Base-by-base conservation (phyloP, 2,329 filamentous ascomycete species). In the Drechslerella dactyloides region DNA sequence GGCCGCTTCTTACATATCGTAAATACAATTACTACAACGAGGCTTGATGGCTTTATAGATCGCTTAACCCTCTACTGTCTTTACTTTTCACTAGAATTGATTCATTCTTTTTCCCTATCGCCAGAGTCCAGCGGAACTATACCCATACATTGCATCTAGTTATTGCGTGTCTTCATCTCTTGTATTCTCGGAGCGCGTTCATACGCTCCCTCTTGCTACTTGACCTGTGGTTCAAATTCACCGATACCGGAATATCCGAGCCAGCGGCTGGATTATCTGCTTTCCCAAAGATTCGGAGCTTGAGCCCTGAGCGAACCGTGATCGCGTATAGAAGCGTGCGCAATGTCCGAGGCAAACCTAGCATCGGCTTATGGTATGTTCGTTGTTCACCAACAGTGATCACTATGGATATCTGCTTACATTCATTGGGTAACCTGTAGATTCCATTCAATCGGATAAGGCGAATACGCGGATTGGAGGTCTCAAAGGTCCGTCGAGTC, bases 361-460 rank as follows among this genome's bases (percentile, higher is more conserved):
- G 27, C 33, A 23, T 11, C 52, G 15, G 62, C 62, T 60, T 72
- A 72, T 53, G 55, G 68, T 60, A 65, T n/a, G 40, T 53, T 21
- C n/a, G 7, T 21, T 23, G 17, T 56, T 4, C 30, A 23, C 24
- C 23, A 27, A 17, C 35, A 35, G 30, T 51, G n/a, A 7, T 23
- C n/a, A 13, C 17, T 46, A n/a, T n/a, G 15, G 30, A 23, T 46
- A 7, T 35, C 17, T 24, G 23, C 40, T 37, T 6, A 46, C n/a
- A 35, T 8, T 17, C 24, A 8, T 46, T 11, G 2, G 23, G 2
- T 50, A 15, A 59, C 10, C 2, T 6, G 15, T 59, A 56, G 44
- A 40, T 56, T 37, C 10, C 51, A 73, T 76, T 51, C 52, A 63
- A 53, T 76, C 75, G 8, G 73, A 75, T 21, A 76, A 75, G 46